phyloP scores from a whole-genome alignment of 768 basidiomycete genomes.

The Rhizopogon vesiculosus region DNA sequence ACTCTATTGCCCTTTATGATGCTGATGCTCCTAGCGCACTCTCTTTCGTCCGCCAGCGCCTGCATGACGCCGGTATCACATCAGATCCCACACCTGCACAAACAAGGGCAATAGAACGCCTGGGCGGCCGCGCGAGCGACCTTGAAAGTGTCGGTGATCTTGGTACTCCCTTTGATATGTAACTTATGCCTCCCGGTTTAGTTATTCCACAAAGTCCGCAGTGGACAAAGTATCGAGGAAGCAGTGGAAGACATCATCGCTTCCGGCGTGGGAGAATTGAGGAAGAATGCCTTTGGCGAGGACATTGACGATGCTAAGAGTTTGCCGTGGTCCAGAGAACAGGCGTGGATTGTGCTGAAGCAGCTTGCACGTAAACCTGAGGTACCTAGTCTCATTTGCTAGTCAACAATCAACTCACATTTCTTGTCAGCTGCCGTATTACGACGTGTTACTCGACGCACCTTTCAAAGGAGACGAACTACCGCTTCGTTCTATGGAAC shows the following conservation, averaged over 20 bases:
- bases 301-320: constrained; percentile 84
- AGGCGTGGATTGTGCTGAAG: constrained; percentile 83
- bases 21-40: constrained; percentile 80
- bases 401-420: constrained; percentile 7
- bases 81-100: constrained; percentile 53
- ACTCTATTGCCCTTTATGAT: constrained; percentile 74
- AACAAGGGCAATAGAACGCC: constrained; percentile 54
- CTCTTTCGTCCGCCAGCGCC: constrained; percentile 75
- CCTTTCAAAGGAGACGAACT: constrained; percentile 92
- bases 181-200: constrained; percentile 21
- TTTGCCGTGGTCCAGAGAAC: constrained; percentile 80
- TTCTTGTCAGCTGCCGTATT: constrained; percentile 63
- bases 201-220: constrained; percentile 84
- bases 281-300: constrained; percentile 92
- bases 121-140: constrained; percentile 91
- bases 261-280: constrained; percentile 74
- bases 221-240: constrained; percentile 64
- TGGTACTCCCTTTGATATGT: not conserved
- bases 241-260: constrained; percentile 89
- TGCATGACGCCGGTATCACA: constrained; percentile 52
- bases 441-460: constrained; percentile 73
- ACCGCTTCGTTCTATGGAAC: constrained; percentile 80
- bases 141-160: constrained; percentile 64
- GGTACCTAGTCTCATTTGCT: constrained; percentile 33
- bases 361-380: constrained; percentile 62